Conservation (phyloP, 352 stramenopile species). For the Phytophthora nicotianae region DNA sequence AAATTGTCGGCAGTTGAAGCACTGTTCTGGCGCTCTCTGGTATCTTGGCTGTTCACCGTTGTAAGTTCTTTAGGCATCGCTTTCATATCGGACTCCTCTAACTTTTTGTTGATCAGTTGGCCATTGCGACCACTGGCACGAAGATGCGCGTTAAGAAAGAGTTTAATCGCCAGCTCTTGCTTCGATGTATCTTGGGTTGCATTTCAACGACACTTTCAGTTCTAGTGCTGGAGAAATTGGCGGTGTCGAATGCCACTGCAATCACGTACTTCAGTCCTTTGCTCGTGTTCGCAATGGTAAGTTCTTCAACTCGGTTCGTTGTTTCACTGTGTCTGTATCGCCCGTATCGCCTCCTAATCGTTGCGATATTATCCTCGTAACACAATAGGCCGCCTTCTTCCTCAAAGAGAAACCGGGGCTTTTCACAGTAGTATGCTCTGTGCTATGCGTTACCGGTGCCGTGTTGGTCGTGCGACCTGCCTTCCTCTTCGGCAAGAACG, state of each 20-base stretch:
- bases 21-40: conserved; percentile 69
- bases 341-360: background rate
- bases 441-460: conserved; percentile 53
- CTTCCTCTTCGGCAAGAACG: conserved; percentile 47
- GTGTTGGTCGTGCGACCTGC: conserved; percentile 51
- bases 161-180: conserved; percentile 40
- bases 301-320: background rate
- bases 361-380: background rate
- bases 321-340: background rate
- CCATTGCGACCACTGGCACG: conserved; percentile 33
- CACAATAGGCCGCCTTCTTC: conserved; percentile 40
- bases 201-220: conserved; percentile 53
- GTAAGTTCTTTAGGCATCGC: conserved; percentile 27
- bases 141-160: conserved; percentile 45
- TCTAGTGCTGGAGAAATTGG: conserved; percentile 60
- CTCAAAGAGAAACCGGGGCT: conserved; percentile 47
- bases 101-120: conserved; percentile 30
- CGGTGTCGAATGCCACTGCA: conserved; percentile 65
- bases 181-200: conserved; percentile 52
- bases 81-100: background rate
- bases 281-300: conserved; percentile 63
- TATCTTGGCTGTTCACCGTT: conserved; percentile 57
- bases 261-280: conserved; percentile 74
- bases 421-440: conserved; percentile 38
- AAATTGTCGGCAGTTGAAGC: conserved; percentile 66